These are phyloP conservation scores for Pyrenula massariospora DNA, from an alignment of 495 filamentous ascomycete species.

Conservation along the genomic window DNA sequence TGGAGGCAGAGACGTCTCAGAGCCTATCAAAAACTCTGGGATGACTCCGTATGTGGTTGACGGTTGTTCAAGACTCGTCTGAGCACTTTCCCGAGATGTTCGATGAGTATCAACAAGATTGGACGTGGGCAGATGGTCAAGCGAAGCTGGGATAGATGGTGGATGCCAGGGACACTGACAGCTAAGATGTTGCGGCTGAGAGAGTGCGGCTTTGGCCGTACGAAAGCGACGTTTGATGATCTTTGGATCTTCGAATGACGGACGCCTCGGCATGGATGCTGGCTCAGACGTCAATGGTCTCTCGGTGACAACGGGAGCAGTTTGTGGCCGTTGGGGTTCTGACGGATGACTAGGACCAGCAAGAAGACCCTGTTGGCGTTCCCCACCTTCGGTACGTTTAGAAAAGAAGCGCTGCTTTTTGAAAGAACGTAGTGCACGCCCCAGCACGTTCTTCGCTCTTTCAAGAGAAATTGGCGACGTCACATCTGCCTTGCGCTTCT, in stretches of 20 bases:
- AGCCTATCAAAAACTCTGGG: neutral
- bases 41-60: neutral
- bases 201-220: neutral
- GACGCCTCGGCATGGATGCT: neutral
- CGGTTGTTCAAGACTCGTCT: too few species aligned
- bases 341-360: too few species aligned
- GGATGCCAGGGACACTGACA: neutral
- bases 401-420: neutral
- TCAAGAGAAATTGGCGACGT: neutral
- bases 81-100: too few species aligned
- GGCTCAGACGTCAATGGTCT: neutral
- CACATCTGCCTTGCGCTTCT: neutral
- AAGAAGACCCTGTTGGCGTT: neutral
- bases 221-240: neutral
- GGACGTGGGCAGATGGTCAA: too few species aligned
- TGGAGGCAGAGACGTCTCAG: neutral
- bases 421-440: neutral
- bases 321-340: neutral
- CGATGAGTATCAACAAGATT: too few species aligned
- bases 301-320: too few species aligned
- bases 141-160: too few species aligned
- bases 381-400: neutral
- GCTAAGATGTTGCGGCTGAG: neutral
- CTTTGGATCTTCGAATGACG: neutral
- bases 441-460: neutral